These are phyloP conservation scores for Hemileccinum rubropunctum DNA, from an alignment of 768 basidiomycete species.

Conservation along the genomic window DNA sequence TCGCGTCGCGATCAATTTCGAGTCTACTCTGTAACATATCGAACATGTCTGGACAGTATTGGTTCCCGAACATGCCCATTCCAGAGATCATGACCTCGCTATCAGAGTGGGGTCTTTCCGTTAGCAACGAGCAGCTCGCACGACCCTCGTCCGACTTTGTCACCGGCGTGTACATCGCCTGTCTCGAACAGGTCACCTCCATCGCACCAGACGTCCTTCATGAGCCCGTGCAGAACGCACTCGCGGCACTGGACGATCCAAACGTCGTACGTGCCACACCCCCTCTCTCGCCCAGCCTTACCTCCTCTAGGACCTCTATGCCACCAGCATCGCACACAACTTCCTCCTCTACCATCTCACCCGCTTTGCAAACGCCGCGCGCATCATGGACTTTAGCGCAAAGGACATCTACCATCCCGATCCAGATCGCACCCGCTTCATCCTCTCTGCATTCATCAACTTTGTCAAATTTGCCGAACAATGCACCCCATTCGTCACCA, in stretches of 20 bases:
- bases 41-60: conserved; percentile 41
- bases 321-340: conserved; percentile 55
- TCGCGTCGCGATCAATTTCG: conserved; percentile 17
- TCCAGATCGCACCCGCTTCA: conserved; percentile 64
- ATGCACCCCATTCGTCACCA: conserved; percentile 56
- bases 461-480: conserved; percentile 89
- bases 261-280: conserved; percentile 46
- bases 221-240: conserved; percentile 53
- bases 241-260: conserved; percentile 49
- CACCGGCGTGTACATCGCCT: conserved; percentile 63
- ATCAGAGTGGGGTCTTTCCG: conserved; percentile 63
- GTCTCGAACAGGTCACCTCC: conserved; percentile 69
- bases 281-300: neutral
- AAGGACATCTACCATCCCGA: conserved; percentile 75
- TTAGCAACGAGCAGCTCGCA: conserved; percentile 65
- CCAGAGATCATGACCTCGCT: conserved; percentile 65
- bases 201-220: conserved; percentile 58
- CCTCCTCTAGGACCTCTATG: conserved; percentile 59
- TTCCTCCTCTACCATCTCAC: conserved; percentile 71
- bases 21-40: too few relatives aligned
- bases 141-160: conserved; percentile 72
- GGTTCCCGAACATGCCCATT: conserved; percentile 66
- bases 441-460: conserved; percentile 89
- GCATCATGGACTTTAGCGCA: conserved; percentile 73
- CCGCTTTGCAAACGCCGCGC: conserved; percentile 69